A percentile compares a stretch with the other conserved stretches of the same genome.
These are phyloP conservation scores for Cokeromyces recurvatus DNA, from an alignment of 371 early-diverging fungal genomes.

Conservation along the genomic window DNA sequence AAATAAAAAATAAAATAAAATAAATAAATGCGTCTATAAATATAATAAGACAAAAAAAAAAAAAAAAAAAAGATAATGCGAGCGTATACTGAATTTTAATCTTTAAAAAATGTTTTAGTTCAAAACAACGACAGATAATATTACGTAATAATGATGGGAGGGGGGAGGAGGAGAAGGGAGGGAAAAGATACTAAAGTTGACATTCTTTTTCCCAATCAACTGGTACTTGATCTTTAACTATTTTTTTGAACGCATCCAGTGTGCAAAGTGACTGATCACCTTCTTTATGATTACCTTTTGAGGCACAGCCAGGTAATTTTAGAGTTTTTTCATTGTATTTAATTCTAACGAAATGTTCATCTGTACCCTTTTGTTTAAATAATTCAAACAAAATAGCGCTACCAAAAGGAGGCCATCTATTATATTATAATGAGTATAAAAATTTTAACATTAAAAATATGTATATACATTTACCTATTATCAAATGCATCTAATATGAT, in stretches of 20 bases:
- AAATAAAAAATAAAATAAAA: not conserved
- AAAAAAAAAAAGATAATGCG: no score
- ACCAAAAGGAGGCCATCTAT: slow-evolving; percentile 50
- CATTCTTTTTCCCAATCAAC: slow-evolving; percentile 53
- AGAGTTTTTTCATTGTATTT: slow-evolving; percentile 63
- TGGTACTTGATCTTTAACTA: slow-evolving; percentile 53
- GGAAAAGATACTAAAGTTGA: no score
- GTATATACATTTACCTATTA: no score
- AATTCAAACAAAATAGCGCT: slow-evolving; percentile 65
- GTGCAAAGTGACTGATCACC: slow-evolving; percentile 66
- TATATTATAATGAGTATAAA: no score
- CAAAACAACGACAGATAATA: no score
- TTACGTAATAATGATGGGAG: no score
- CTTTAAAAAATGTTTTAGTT: no score
- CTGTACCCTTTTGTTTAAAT: slow-evolving; percentile 37
- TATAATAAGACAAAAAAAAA: no score
- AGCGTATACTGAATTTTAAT: no score
- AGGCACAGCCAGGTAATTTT: slow-evolving; percentile 56
- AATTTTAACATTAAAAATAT: no score
- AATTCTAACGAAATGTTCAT: slow-evolving; percentile 64
- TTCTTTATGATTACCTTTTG: slow-evolving; percentile 48
- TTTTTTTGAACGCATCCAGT: slow-evolving; percentile 62
- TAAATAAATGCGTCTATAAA: no score
- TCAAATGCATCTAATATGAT: slow-evolving; percentile 51
- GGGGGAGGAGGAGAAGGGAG: no score